Percentiles rank a stretch among this genome's conserved stretches.
These are phyloP conservation scores for Saussurea involucrata DNA, from an alignment of 129 eudicot species.

Conservation along the genomic window DNA sequence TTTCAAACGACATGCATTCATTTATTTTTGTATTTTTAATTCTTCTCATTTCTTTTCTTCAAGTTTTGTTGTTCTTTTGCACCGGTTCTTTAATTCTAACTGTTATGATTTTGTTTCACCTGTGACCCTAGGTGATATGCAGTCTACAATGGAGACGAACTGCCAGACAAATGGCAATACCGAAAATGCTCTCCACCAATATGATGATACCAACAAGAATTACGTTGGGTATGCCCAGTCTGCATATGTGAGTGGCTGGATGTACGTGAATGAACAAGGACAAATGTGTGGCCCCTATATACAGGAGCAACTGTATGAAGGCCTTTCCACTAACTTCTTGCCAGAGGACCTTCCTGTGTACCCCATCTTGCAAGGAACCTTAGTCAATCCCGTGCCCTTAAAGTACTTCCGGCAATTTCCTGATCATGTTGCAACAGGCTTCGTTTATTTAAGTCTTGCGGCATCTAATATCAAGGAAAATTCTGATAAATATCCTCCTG, in stretches of 20 bases:
- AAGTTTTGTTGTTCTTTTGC: neutral
- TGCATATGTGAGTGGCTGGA: conserved; percentile 76
- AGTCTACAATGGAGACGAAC: conserved; percentile 33
- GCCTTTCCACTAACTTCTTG: conserved; percentile 69
- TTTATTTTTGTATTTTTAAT: neutral
- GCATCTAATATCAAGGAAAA: conserved; percentile 17
- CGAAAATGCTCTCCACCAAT: conserved; percentile 14
- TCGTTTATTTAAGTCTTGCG: conserved; percentile 44
- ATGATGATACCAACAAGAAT: conserved; percentile 19
- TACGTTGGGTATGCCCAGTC: conserved; percentile 26
- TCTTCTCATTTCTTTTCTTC: neutral
- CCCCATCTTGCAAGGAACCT: conserved; percentile 61
- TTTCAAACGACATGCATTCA: neutral
- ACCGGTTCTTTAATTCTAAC: neutral
- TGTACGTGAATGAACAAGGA: conserved; percentile 83
- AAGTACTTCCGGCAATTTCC: conserved; percentile 77
- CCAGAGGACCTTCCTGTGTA: conserved; percentile 85
- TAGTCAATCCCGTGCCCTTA: conserved; percentile 75
- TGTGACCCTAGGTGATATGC: conserved; percentile 26
- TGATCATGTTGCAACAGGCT: conserved; percentile 86
- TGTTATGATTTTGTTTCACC: conserved; percentile 1
- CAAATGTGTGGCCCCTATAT: conserved; percentile 93
- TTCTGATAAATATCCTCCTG: conserved; percentile 7
- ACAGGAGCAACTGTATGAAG: conserved; percentile 79
- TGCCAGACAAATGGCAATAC: conserved; percentile 46